Percentiles rank a stretch among this genome's conserved stretches.
Evolutionary conservation across 306 rosid genomes (phyloP).

Genomic region (Cicer judaicum): DNA sequence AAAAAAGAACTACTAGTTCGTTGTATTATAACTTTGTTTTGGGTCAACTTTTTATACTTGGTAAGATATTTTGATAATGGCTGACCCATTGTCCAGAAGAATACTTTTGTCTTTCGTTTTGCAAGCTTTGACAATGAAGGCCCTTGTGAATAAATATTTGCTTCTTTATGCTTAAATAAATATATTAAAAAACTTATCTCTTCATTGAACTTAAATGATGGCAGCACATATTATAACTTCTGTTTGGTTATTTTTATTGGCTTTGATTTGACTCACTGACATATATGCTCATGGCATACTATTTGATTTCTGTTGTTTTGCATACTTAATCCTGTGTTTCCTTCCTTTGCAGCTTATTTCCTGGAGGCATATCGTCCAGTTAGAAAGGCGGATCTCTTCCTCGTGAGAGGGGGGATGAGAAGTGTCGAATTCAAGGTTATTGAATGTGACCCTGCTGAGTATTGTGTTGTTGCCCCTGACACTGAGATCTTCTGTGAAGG

Average conservation of each 20-base stretch:
- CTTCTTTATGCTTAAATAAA: not conserved
- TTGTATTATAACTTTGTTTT: not conserved
- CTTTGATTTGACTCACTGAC: not conserved
- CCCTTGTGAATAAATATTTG: not conserved
- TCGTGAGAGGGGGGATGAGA: conserved; percentile 98
- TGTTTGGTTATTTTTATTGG: conserved; percentile 2
- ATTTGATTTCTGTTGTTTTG: conserved; percentile 2
- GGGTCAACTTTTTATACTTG: not conserved
- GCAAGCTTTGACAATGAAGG: not conserved
- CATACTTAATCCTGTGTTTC: conserved; percentile 4
- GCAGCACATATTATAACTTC: not conserved
- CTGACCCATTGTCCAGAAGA: not conserved
- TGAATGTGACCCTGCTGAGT: conserved; percentile 91
- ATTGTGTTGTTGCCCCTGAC: conserved; percentile 97
- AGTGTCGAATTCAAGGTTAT: conserved; percentile 96
- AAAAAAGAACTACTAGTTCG: not conserved
- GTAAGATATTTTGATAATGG: not conserved
- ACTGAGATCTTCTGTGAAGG: conserved; percentile 98
- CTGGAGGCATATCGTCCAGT: conserved; percentile 92
- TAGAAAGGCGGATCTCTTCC: conserved; percentile 91
- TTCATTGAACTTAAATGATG: conserved; percentile 1
- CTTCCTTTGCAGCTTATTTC: conserved; percentile 80
- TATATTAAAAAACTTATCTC: not conserved
- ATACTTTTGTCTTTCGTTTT: not conserved
- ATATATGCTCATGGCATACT: not conserved